phyloP scores from a whole-genome alignment of 169 alveolate genomes.

The Neospora caninum region DNA sequence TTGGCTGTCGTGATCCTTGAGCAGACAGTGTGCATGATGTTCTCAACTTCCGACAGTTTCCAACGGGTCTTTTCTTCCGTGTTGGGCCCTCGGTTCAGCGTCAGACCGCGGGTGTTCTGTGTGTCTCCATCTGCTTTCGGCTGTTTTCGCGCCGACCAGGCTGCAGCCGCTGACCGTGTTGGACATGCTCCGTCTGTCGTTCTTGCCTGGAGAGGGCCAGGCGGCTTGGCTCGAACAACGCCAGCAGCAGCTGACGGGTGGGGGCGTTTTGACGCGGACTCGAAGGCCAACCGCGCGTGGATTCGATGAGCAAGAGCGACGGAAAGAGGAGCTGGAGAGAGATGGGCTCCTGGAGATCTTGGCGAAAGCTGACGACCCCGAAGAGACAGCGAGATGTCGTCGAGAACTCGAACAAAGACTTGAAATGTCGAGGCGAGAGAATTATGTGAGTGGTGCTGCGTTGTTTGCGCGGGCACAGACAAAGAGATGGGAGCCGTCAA shows the following conservation, averaged over 20 bases:
- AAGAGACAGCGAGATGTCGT: background rate
- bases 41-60: no score
- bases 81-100: no score
- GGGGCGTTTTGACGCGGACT: constrained; percentile 10
- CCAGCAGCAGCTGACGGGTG: constrained; percentile 21
- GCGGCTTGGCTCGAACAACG: constrained; percentile 9
- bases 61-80: no score
- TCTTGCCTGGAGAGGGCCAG: constrained; percentile 30
- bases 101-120: no score
- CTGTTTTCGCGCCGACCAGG: background rate
- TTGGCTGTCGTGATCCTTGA: no score
- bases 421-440: background rate
- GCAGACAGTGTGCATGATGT: no score
- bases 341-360: background rate
- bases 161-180: constrained; percentile 35
- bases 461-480: background rate
- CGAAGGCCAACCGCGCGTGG: constrained; percentile 1
- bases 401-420: background rate
- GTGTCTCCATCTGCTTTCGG: no score
- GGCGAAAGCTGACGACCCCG: background rate
- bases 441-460: background rate
- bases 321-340: background rate
- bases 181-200: constrained; percentile 12
- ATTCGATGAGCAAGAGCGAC: background rate
- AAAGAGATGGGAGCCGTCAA: no score